Conservation (phyloP, 805 yeast genomes). For the Metschnikowia cubensis region DNA sequence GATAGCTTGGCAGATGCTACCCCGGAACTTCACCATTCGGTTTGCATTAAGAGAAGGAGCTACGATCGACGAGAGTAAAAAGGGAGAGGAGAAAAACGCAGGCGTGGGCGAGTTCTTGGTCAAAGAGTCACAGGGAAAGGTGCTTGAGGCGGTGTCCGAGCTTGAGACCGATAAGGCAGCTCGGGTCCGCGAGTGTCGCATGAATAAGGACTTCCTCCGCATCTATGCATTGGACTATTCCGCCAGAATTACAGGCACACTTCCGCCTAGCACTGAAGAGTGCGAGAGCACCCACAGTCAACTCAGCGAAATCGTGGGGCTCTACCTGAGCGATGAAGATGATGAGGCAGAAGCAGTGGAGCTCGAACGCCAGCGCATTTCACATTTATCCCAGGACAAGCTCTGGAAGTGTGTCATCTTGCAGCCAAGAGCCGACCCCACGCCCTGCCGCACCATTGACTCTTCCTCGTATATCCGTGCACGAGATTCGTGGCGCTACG, state of each 20-base stretch:
- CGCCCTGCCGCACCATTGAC: slow-evolving; percentile 22
- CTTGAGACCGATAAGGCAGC: background rate
- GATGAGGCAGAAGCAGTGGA: background rate
- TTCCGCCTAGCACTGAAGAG: slow-evolving; percentile 9
- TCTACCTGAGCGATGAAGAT: background rate
- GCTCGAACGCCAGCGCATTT: slow-evolving; percentile 1
- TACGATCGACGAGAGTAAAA: background rate
- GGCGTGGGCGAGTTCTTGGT: background rate
- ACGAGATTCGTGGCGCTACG: background rate
- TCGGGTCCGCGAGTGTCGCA: slow-evolving; percentile 15
- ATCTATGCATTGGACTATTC: slow-evolving; percentile 18
- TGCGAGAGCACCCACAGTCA: background rate
- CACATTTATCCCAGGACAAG: slow-evolving; percentile 16
- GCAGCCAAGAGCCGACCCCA: slow-evolving; percentile 46
- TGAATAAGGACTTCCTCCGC: slow-evolving; percentile 15
- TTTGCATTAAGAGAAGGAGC: background rate
- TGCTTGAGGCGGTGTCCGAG: background rate
- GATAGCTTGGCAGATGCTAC: slow-evolving; percentile 5
- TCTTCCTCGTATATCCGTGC: slow-evolving; percentile 19
- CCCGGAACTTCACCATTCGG: background rate
- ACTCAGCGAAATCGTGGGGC: slow-evolving; percentile 2
- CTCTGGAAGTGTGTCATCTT: slow-evolving; percentile 37
- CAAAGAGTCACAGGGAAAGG: background rate
- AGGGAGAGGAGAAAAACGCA: background rate
- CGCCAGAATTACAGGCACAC: slow-evolving; percentile 10